phyloP scores from a whole-genome alignment of 371 early-diverging fungal genomes.

The Actinomortierella wolfii region DNA sequence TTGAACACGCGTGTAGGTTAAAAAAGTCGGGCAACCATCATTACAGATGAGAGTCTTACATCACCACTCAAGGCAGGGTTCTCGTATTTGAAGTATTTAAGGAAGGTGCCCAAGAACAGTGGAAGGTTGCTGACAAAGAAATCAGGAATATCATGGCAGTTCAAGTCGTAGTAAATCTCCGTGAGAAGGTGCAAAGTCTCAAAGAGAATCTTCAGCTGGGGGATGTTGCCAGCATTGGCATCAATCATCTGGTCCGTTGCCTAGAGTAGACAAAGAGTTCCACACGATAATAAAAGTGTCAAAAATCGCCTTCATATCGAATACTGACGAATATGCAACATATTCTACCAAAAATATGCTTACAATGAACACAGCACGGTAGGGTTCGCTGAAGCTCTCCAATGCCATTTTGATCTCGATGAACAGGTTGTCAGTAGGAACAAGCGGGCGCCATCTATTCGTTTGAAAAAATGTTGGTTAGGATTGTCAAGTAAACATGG shows the following conservation, averaged over 20 bases:
- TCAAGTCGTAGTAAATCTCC: slow-evolving; percentile 90
- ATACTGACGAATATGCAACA: not conserved
- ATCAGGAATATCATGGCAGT: slow-evolving; percentile 95
- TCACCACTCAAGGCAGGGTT: slow-evolving; percentile 75
- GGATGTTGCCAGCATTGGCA: slow-evolving; percentile 61
- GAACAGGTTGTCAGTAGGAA: slow-evolving; percentile 80
- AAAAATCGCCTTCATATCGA: not conserved
- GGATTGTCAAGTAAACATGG: not conserved
- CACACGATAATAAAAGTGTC: not conserved
- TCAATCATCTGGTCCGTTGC: slow-evolving; percentile 82
- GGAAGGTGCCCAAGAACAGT: slow-evolving; percentile 78
- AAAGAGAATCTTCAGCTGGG: slow-evolving; percentile 71
- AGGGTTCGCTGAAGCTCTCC: slow-evolving; percentile 81
- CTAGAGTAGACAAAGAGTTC: too few species aligned
- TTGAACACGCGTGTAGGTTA: slow-evolving; percentile 5
- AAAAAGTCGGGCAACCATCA: too few species aligned
- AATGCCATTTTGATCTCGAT: slow-evolving; percentile 91
- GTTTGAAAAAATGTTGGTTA: not conserved
- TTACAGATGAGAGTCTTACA: slow-evolving; percentile 52
- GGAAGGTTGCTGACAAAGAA: slow-evolving; percentile 92
- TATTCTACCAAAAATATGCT: slow-evolving; percentile 5
- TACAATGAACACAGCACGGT: slow-evolving; percentile 81
- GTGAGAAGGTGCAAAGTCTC: slow-evolving; percentile 77
- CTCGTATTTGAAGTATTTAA: slow-evolving; percentile 82
- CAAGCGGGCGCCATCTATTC: slow-evolving; percentile 84